phyloP scores from a whole-genome alignment of 2,329 filamentous ascomycete genomes.

The Beauveria scarabaeidicola region DNA sequence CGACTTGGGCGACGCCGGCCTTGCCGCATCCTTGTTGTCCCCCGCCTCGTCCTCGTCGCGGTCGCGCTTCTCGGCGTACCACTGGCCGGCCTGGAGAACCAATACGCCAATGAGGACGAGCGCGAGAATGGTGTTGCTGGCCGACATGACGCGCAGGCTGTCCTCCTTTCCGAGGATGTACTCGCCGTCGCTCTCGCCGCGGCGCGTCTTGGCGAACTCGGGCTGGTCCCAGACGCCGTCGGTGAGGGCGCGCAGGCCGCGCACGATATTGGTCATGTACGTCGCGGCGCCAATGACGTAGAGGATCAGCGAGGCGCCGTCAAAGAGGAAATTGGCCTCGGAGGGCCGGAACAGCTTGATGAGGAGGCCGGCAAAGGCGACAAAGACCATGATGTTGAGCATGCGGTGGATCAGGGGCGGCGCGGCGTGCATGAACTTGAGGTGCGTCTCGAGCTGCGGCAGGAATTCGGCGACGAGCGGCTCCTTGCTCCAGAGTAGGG shows the following conservation, averaged over 20 bases:
- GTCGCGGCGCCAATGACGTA: slow-evolving; percentile 85
- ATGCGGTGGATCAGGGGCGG: slow-evolving; percentile 89
- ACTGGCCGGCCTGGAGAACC: slow-evolving; percentile 91
- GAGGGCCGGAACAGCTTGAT: slow-evolving; percentile 90
- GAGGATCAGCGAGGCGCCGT: slow-evolving; percentile 69
- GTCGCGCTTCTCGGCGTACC: slow-evolving; percentile 96
- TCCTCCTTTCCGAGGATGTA: slow-evolving; percentile 75
- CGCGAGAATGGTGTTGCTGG: slow-evolving; percentile 92
- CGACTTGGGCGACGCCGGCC: slow-evolving; percentile 13
- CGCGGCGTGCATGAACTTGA: slow-evolving; percentile 82
- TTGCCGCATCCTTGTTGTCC: slow-evolving; percentile 36
- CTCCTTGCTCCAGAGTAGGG: slow-evolving; percentile 70
- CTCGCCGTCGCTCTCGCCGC: slow-evolving; percentile 45
- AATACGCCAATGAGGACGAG: slow-evolving; percentile 86
- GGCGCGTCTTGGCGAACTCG: slow-evolving; percentile 29
- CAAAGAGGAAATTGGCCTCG: slow-evolving; percentile 94
- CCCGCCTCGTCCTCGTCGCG: slow-evolving; percentile 65
- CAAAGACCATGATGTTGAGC: slow-evolving; percentile 83
- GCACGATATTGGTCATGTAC: slow-evolving; percentile 94
- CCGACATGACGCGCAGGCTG: slow-evolving; percentile 79
- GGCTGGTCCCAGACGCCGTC: slow-evolving; percentile 53
- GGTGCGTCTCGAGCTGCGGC: slow-evolving; percentile 78
- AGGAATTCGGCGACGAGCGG: slow-evolving; percentile 61
- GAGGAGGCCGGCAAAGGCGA: slow-evolving; percentile 82
- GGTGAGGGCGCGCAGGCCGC: slow-evolving; percentile 78